These are phyloP conservation scores for Sapria himalayana DNA, from an alignment of 345 rosid species.

Conservation along the genomic window DNA sequence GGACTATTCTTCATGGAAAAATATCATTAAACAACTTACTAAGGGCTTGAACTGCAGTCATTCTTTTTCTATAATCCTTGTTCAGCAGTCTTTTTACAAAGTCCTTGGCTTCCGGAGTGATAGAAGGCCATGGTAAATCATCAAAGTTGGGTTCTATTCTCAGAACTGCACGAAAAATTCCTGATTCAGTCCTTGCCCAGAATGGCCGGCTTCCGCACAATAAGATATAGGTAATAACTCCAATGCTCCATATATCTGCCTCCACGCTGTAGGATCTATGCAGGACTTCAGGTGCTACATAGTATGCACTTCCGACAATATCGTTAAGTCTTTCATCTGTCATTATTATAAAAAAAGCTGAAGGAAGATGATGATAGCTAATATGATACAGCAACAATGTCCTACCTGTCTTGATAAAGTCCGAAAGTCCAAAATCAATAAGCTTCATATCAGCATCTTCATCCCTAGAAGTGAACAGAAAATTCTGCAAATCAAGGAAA, in stretches of 20 bases:
- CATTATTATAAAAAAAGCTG: no score
- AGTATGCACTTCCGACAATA: constrained; percentile 96
- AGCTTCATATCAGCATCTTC: constrained; percentile 76
- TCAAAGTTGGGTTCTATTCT: constrained; percentile 79
- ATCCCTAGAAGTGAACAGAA: constrained; percentile 57
- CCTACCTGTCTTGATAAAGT: constrained; percentile 68
- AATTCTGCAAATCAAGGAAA: constrained; percentile 34
- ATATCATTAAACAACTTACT: constrained; percentile 22
- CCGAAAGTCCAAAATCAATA: constrained; percentile 92
- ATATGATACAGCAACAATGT: no score
- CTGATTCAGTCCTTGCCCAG: constrained; percentile 91
- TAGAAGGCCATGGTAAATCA: constrained; percentile 82
- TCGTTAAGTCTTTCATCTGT: constrained; percentile 90
- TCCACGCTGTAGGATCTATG: constrained; percentile 86
- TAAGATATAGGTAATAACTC: constrained; percentile 76
- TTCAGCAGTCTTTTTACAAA: constrained; percentile 80
- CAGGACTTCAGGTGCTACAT: constrained; percentile 96
- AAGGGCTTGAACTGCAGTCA: constrained; percentile 91
- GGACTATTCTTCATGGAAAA: background rate
- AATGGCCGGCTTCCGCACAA: constrained; percentile 97
- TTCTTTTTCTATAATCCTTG: constrained; percentile 93
- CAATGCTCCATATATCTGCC: constrained; percentile 97
- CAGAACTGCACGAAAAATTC: constrained; percentile 86
- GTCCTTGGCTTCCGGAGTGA: constrained; percentile 70
- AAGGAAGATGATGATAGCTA: no score